Evolutionary conservation across 78 protist species (phyloP), one percentile per base, ranked within the genome.

Genomic region (Paulinella micropora): DNA sequence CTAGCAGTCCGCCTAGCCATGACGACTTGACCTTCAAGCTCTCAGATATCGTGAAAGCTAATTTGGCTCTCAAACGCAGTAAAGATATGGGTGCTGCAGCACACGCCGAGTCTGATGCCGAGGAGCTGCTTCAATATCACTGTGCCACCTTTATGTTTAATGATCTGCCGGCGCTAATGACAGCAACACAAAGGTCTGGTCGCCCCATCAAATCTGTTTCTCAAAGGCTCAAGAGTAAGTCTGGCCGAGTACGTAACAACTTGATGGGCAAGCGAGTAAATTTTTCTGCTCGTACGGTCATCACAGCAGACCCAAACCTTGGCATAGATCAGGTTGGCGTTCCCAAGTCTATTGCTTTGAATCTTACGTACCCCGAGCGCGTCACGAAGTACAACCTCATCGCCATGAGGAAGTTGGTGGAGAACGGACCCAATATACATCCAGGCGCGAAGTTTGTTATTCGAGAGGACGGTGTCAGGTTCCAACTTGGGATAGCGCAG

Each of bases 251-350:
- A 37, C 94, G 99, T 23, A 97, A 97, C 38, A 96, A 98, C 91
- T 94, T 99, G 38, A 98, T 99, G 99, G 99, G 99, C 37, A 99
- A 99, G 92, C 99, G 99, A 41, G 98, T 96, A 29, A 99, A 99
- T 88, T 98, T 97, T 90, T 92, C 95, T 1, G 99, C 99, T 15
- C 95, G 99, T 29, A 98, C 99, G 0, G 99, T 99, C 92, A 99
- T 99, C 94, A 97, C 99, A 4, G 95, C 97, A 87, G 99, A 98
- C 90, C 98, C 99, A 1, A 95, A 93, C 86, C 91, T 98, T 31
- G 83, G 89, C 38, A 91, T 96, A 31, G 98, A 97, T 86, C 93
- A 97, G 77, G 98, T 97, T 35, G 99, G 99, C 38, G 99, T 99
- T 6, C 99, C 99, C 26, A 87, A 93, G 9, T 94, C 98, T 1